Conservation (phyloP, 345 rosid genomes). For the Salix suchowensis region DNA sequence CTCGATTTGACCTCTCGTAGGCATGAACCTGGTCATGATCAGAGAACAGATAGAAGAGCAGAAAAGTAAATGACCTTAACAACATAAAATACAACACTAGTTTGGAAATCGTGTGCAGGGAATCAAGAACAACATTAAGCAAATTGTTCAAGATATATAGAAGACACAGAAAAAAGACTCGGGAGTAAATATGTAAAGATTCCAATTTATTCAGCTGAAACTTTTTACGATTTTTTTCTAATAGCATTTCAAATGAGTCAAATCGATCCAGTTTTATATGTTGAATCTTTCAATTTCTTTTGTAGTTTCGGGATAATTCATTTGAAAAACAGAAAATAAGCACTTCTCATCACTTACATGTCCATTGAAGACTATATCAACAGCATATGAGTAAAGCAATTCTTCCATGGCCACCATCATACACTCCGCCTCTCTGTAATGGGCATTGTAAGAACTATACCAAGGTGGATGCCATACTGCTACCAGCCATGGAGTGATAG, state of each 20-base stretch:
- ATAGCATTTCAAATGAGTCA: not conserved
- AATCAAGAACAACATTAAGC: not conserved
- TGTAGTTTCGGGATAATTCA: not conserved
- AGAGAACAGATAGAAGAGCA: not conserved
- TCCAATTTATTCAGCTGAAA: no score
- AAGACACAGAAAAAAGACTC: no score
- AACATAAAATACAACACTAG: not conserved
- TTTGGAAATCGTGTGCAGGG: not conserved
- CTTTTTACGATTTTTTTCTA: not conserved
- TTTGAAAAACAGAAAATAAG: not conserved
- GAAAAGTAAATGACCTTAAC: not conserved
- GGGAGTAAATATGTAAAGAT: no score
- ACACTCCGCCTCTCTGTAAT: constrained; percentile 85
- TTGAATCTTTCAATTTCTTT: not conserved
- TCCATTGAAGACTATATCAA: constrained; percentile 84
- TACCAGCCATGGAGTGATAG: constrained; percentile 78
- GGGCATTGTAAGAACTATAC: constrained; percentile 75
- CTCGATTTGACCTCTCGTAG: constrained; percentile 88
- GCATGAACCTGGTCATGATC: constrained; percentile 66
- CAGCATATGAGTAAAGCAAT: constrained; percentile 49
- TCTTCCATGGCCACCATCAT: constrained; percentile 84
- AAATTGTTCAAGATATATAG: not conserved
- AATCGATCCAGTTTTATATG: not conserved
- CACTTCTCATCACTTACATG: constrained; percentile 44
- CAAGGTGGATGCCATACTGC: constrained; percentile 86